Percentiles rank a stretch among this genome's conserved stretches.
Conservation (phyloP, 208 protist species). For the Wallacemonas sp. region DNA sequence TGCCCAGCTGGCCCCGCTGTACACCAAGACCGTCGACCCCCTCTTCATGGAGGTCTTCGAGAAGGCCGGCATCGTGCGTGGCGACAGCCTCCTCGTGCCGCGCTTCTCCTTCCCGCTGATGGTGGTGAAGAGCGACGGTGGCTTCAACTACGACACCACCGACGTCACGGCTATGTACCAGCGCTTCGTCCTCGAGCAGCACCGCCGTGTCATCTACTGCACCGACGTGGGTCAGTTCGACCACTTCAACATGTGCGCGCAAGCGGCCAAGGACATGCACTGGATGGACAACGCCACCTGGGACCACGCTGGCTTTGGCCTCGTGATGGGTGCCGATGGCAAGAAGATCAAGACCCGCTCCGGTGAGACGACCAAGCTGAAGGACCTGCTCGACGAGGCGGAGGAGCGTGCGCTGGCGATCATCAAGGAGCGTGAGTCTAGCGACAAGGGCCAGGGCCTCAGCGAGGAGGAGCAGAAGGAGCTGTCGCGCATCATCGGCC, state of each 20-base stretch:
- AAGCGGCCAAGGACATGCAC: constrained; percentile 86
- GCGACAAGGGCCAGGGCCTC: constrained; percentile 79
- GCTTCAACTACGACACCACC: constrained; percentile 95
- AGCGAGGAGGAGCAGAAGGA: constrained; percentile 77
- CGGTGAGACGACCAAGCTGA: constrained; percentile 94
- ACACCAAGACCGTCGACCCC: constrained; percentile 73
- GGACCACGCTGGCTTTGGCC: constrained; percentile 94
- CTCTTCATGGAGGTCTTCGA: constrained; percentile 81
- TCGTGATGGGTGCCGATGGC: constrained; percentile 90
- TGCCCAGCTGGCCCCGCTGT: constrained; percentile 65
- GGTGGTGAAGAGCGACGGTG: constrained; percentile 95
- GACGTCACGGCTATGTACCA: constrained; percentile 92
- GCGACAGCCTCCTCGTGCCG: constrained; percentile 61
- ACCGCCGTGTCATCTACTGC: constrained; percentile 94
- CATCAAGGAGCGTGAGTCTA: constrained; percentile 79
- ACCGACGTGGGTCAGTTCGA: constrained; percentile 95
- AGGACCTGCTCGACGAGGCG: constrained; percentile 96
- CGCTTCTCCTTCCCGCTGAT: constrained; percentile 94
- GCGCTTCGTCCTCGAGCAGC: constrained; percentile 85
- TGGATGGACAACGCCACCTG: constrained; percentile 88
- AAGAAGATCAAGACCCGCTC: constrained; percentile 97
- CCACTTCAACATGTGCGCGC: constrained; percentile 93
- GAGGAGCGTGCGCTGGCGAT: constrained; percentile 80
- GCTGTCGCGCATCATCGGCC: constrained; percentile 91
- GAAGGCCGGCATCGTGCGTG: constrained; percentile 61